Evolutionary conservation across 2,329 filamentous ascomycete genomes (phyloP), one percentile per base, ranked within the genome.

Genomic region (Cytospora mali): DNA sequence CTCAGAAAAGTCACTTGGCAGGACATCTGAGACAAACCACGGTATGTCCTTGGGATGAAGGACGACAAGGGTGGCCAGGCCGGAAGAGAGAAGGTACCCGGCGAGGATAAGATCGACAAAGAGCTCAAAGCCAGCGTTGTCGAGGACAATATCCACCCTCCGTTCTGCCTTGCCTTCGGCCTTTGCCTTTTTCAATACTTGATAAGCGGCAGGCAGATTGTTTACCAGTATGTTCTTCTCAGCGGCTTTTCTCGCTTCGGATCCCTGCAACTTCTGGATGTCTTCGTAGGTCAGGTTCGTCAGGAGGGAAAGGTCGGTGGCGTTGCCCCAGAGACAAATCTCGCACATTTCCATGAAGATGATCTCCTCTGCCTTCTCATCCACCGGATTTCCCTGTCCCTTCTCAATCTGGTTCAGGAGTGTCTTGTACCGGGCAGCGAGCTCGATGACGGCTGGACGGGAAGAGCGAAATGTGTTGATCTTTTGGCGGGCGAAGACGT

Each of bases 11-110:
- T 99, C 95, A 48, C 80, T 83, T 0, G 94, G 93, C 13, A 97
- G 77, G 4, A 98, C 95, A 71, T 99, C 95, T 0, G 93, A 97
- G 54, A 99, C 95, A 73, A 98, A 99, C 95, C 95, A 99, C 0
- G 95, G 95, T 63, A 99, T 93, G 25, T 88, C 89, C 79, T 99
- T 99, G 57, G 95, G 93, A 71, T 97, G 93, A 11, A 99, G 84
- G 23, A 98, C 88, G 16, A 99, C 83, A 27, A 87, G 87, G 0
- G 93, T 97, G 0, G 95, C 95, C 6, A 99, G 85, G 0, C 90
- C 91, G 0, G 92, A 83, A 0, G 92, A 88, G 7, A 99, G 82
- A 16, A 99, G 82, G 73, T 96, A 99, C 0, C 93, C 94, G 0
- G 92, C 93, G 2, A 99, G 84, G 62, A 98, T 88, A 11, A 99